Evolutionary conservation across 352 stramenopile genomes (phyloP), one percentile per base, ranked within the genome.

Genomic region (Pythium aphanidermatum): DNA sequence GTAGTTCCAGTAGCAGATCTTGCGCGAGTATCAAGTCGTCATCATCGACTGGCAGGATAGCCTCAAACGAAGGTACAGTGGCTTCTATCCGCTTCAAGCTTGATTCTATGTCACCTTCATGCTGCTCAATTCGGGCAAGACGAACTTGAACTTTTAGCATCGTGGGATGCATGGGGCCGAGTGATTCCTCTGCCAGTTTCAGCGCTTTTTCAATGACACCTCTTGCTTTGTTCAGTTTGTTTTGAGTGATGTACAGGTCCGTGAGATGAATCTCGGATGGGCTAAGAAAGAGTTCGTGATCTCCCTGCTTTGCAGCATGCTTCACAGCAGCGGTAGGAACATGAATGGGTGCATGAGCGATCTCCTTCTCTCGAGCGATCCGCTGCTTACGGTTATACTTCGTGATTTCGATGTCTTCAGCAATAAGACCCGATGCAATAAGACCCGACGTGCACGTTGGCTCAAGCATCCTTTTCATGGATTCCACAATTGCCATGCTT

Each of bases 101-200:
- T 23, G 17, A 32, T 14, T 46, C 49, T 10, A 64, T 28, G 20
- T 64, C 38, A 19, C 51, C 55, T 29, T n/a, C 39, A 8, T 43
- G 30, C 14, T 52, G 29, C 7, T 55, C 37, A 20, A 62, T 40
- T 23, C 49, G 58, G 2, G 65, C 70, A 8, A 71, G 59, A 7
- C 50, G 58, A 7, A 80, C 65, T 7, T 69, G 46, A 20, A 88
- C 60, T 40, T 84, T 81, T 25, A 88, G 49, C 52, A 81, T 72
- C 4, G 71, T 72, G 8, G 73, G 68, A 39, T 86, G 73, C 23
- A 65, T 21, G 34, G 58, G 56, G 6, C 75, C 75, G 0, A 83
- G 23, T 0, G 75, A 56, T 14, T 73, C 47, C 9, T 54, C 57
- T 4, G 70, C 50, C 0, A 74, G 35, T 20, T 49, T 39, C 36